Base-by-base conservation (phyloP, 2,329 filamentous ascomycete species). In the Pseudocercospora ulei region DNA sequence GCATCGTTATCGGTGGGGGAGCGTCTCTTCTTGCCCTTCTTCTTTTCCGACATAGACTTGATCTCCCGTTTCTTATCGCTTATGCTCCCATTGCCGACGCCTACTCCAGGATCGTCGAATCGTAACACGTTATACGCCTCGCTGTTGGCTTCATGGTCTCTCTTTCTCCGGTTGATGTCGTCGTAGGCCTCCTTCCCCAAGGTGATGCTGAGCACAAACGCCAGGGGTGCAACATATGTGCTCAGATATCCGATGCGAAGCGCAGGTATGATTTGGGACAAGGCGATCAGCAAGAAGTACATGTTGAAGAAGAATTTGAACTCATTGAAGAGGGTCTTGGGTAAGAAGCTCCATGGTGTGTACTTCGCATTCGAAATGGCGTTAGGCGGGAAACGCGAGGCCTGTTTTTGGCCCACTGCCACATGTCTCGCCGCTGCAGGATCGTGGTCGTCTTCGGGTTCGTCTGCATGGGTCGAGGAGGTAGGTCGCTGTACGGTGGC, bases 261-360 rank as follows among this genome's bases (percentile, higher is more conserved):
- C 13, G 82, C 75, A 3, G 86, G 87, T 55, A 98, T 87, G 27
- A 85, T 79, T 64, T 98, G 90, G 23, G 88, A 96, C 34, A 96
- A 65, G 4, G 90, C 92, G 34, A 98, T 90, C 16, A 96, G 76
- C 39, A 98, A 70, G 61, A 98, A 98, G 61, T 98, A 98, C 70
- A 96, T 84, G 71, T 98, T 98, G 71, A 98, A 94, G 66, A 98
- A 98, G 68, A 96, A 98, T 43, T 88, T 95, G 61, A 98, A 98
- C 59, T 98, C 90, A 65, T 96, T 96, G 65, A 95, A 98, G 13
- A 98, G 69, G 0, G 90, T 98, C 36, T 88, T 72, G 2, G 92
- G 92, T 8, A 98, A 72, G 62, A 98, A 98, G 36, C 82, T 94
- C 68, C 87, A 80, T 1, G 87, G 78, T 18, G 88, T 96, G 62